These are phyloP conservation scores for Lyophyllum shimeji DNA, from an alignment of 768 basidiomycete genomes.

Conservation along the genomic window DNA sequence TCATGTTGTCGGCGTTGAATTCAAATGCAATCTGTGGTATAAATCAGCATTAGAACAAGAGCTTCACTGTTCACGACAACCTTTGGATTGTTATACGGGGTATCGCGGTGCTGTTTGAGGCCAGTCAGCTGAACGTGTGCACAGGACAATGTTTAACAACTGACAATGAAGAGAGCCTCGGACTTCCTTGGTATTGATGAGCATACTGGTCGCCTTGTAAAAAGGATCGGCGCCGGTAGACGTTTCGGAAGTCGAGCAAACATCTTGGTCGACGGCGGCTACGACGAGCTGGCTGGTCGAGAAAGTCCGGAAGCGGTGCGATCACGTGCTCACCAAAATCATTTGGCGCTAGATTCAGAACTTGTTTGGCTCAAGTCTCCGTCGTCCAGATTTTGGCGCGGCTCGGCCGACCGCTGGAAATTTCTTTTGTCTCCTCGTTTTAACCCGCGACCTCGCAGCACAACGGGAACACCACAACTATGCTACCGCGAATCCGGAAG, in stretches of 20 bases:
- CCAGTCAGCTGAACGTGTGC: slow-evolving; percentile 10
- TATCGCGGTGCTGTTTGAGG: slow-evolving; percentile 82
- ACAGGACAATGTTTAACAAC: slow-evolving; percentile 29
- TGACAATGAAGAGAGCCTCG: slow-evolving; percentile 85
- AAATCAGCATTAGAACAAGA: slow-evolving; percentile 3
- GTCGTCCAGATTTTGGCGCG: no score
- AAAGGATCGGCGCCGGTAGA: slow-evolving; percentile 22
- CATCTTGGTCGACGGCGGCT: slow-evolving; percentile 21
- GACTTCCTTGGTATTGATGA: slow-evolving; percentile 53
- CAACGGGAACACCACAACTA: no score
- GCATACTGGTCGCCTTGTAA: slow-evolving; percentile 37
- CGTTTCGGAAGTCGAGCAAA: slow-evolving; percentile 32
- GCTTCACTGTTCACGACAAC: slow-evolving; percentile 33
- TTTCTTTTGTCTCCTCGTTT: neutral
- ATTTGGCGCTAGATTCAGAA: neutral
- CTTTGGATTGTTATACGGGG: slow-evolving; percentile 90
- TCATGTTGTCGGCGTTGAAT: slow-evolving; percentile 78
- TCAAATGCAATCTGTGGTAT: slow-evolving; percentile 80
- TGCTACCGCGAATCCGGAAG: no score
- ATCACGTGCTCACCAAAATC: slow-evolving; percentile 21
- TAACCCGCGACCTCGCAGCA: neutral
- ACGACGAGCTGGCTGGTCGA: slow-evolving; percentile 11
- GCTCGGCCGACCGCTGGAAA: no score
- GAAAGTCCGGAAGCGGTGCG: slow-evolving; percentile 18
- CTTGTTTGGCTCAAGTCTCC: no score